Base-by-base conservation (phyloP, 225 moss, liverwort and hornwort species). In the Pleurozium schreberi region DNA sequence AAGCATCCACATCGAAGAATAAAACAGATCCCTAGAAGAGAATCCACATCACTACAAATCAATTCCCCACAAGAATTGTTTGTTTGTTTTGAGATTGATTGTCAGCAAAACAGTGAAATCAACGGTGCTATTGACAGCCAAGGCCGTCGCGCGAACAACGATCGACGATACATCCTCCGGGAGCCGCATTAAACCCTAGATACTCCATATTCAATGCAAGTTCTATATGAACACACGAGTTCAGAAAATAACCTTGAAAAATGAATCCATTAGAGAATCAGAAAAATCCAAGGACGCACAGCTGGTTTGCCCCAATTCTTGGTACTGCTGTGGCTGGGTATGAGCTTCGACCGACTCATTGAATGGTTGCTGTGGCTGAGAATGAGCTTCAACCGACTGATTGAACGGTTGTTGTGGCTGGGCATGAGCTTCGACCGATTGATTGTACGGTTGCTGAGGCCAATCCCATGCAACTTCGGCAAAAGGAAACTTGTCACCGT, bases 401-500 rank as follows among this genome's bases (percentile, higher is more conserved):
- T 85, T 86, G 58, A 84, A 87, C 43, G 92, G 85, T 92, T 92
- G 90, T 55, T 92, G 90, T 42, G 90, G 87, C 94, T 85, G 87
- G 26, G 43, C 63, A 82, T 73, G 83, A 86, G 70, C 85, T 60
- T 87, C 87, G 60, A 70, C 60, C 60, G 81, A 81, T 60, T 88
- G 89, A 74, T 86, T 89, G 76, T 90, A 93, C 57, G 94, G 92
- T 88, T 94, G 93, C 86, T 93, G 92, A 79, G 94, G 93, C 94
- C 94, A 94, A 86, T 94, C 94, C 94, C 94, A 94, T 47, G 93
- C 90, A 84, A 92, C 94, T 71, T 94, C 94, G 63, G 90, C 91
- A 21, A 92, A 92, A 86, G 94, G 91, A 84, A 88, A 92, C 43
- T 92, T 91, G 87, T 91, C 92, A 63, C n/a, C 85, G 80, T 91